Base-by-base conservation (phyloP, 1,139 yeast genomes). In the Torulaspora pretoriensis region DNA sequence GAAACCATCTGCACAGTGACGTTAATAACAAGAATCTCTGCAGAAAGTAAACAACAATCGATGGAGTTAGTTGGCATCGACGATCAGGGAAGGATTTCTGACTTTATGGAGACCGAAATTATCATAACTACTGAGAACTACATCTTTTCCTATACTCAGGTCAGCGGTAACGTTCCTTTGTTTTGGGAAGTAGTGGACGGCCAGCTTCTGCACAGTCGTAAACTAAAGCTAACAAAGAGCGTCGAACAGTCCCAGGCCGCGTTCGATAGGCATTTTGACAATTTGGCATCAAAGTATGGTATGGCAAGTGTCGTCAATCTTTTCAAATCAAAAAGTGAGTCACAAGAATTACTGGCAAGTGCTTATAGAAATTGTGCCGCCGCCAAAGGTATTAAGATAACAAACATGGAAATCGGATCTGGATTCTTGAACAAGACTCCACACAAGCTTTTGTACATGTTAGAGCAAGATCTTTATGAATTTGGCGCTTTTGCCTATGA, bases 21-120 rank as follows among this genome's bases (percentile, higher is more conserved):
- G 0, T 67, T 83, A 2, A 79, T 83, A 8, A 77, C 88, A 1
- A 81, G 81, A 58, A 84, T 83, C 45, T 77, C 83, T 2, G 78
- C 85, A 46, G 72, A 73, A 32, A 80, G 77, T 51, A 71, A 70
- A 32, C 83, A 83, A 1, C 77, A 80, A 1, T 65, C 82, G 1
- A 79, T 82, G 56, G 88, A 87, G 0, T 76, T 80, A 27, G 77
- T 78, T 67, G 88, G 90, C 14, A 72, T 83, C 49, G 88, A 82
- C 60, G 89, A 83, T 47, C 79, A 80, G 40, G 92, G 92, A 0
- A 71, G 74, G 31, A 84, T 80, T 4, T 73, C 89, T 1, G 81
- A 81, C 55, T 80, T 72, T 57, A 76, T 78, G 17, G 92, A 84
- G 57, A 74, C 84, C 1, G 92, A 84, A 59, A 59, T 82, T 5